Percentiles rank a stretch among this genome's conserved stretches.
phyloP scores from a whole-genome alignment of 768 basidiomycete species.

The Mycena albidolilacea region DNA sequence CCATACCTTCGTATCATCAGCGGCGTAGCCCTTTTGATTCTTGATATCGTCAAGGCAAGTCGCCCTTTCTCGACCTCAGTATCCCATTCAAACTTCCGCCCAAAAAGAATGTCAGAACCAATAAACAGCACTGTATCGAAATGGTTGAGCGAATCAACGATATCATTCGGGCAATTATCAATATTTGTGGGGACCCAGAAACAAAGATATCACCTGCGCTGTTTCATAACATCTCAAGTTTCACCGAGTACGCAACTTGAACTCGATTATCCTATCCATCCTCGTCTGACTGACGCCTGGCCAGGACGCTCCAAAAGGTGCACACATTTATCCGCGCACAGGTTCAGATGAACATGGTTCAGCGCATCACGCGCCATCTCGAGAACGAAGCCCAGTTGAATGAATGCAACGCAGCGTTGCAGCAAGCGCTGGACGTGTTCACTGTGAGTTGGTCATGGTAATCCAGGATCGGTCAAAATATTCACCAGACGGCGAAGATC shows the following conservation, averaged over 20 bases:
- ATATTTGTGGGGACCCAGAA: not conserved
- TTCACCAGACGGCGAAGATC: not conserved
- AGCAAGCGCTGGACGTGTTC: conserved; percentile 8
- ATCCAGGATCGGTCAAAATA: not conserved
- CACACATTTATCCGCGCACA: conserved; percentile 15
- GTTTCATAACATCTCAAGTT: not conserved
- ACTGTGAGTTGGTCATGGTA: not conserved
- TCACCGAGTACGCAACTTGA: conserved; percentile 4
- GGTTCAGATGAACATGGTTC: conserved; percentile 20
- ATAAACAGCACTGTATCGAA: conserved; percentile 1
- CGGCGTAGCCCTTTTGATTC: conserved; percentile 11
- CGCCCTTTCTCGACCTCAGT: too few species aligned
- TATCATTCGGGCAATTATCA: conserved; percentile 6
- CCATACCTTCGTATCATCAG: conserved; percentile 9
- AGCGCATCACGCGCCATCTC: conserved; percentile 1
- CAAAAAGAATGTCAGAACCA: conserved; percentile 8
- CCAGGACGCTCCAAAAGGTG: conserved; percentile 9
- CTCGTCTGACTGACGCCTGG: not conserved
- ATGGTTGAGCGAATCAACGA: conserved; percentile 15
- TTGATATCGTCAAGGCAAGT: not conserved
- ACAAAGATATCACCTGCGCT: not conserved
- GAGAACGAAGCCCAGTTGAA: conserved; percentile 16
- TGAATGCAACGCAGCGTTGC: conserved; percentile 8
- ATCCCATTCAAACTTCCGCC: not conserved
- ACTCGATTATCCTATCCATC: too few species aligned